These are phyloP conservation scores for Ustilago xerochloae DNA, from an alignment of 1,284 basidiomycete genomes.

Conservation along the genomic window DNA sequence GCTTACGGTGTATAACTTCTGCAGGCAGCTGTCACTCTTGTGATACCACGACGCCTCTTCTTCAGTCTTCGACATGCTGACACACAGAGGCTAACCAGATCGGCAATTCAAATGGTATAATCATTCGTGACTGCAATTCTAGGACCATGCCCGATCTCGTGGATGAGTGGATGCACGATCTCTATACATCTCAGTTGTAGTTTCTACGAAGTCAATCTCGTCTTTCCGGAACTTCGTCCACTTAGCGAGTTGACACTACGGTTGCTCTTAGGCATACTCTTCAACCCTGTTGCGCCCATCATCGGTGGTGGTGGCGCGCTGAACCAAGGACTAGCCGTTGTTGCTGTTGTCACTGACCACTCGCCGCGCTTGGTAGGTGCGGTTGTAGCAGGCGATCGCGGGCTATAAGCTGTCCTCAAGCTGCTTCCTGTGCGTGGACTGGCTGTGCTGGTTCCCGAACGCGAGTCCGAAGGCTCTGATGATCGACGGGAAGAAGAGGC, in stretches of 20 bases:
- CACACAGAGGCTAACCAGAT: background rate
- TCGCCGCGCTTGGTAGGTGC: constrained; percentile 34
- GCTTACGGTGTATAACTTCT: background rate
- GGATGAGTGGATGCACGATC: background rate
- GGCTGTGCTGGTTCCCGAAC: constrained; percentile 39
- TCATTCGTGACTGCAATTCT: background rate
- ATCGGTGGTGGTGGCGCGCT: constrained; percentile 45
- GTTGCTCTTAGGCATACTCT: constrained; percentile 26
- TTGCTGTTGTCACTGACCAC: constrained; percentile 46
- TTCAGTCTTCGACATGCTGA: too few relatives aligned
- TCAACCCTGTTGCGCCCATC: constrained; percentile 15
- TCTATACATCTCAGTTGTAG: background rate
- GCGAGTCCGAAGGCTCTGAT: constrained; percentile 27
- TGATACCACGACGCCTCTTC: background rate
- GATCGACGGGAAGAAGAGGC: constrained; percentile 15
- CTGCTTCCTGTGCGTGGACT: constrained; percentile 43
- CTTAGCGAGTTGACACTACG: constrained; percentile 28
- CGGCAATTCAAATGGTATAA: background rate
- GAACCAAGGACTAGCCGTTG: constrained; percentile 45
- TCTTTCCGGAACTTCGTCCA: constrained; percentile 37
- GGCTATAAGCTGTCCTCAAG: constrained; percentile 27
- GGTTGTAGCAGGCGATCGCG: constrained; percentile 16
- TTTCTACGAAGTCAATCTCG: constrained; percentile 20
- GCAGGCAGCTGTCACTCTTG: background rate
- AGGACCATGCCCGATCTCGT: constrained; percentile 4